These are phyloP conservation scores for Chenopodium berlandieri DNA, from an alignment of 148 eudicot species.

Conservation along the genomic window DNA sequence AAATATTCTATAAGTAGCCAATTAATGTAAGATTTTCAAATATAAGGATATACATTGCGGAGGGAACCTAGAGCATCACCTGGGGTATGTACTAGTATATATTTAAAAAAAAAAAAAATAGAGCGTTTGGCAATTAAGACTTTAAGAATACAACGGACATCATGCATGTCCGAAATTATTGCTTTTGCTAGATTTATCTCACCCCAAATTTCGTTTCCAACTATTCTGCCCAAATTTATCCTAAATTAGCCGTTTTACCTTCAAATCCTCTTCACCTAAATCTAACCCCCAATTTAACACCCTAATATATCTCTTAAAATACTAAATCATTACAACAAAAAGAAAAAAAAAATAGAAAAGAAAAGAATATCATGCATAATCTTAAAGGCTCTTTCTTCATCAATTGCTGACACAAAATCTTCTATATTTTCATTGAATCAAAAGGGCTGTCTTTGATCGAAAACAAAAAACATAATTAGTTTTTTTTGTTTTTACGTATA, in stretches of 20 bases:
- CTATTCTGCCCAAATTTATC: slow-evolving; percentile 5
- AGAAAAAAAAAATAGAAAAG: not conserved
- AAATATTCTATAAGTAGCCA: too few species aligned
- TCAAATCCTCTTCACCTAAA: slow-evolving; percentile 18
- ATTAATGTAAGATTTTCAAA: too few species aligned
- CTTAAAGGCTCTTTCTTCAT: slow-evolving; percentile 14
- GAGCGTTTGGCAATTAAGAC: too few species aligned
- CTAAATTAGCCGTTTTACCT: slow-evolving; percentile 8
- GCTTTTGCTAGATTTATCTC: not conserved
- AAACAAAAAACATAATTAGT: not conserved
- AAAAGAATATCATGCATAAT: not conserved
- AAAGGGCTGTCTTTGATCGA: slow-evolving; percentile 7
- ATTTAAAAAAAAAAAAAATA: too few species aligned
- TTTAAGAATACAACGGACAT: too few species aligned
- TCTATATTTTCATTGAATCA: slow-evolving; percentile 24
- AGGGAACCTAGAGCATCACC: too few species aligned
- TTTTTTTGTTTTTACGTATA: not conserved
- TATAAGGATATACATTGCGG: too few species aligned
- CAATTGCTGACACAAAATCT: slow-evolving; percentile 27
- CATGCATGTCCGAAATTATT: slow-evolving; percentile 10
- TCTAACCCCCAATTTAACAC: slow-evolving; percentile 8
- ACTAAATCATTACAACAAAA: slow-evolving; percentile 5
- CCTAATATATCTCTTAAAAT: slow-evolving; percentile 13
- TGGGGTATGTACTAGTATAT: too few species aligned
- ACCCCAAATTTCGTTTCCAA: slow-evolving; percentile 18